Base-by-base conservation (phyloP, 1,284 basidiomycete species). In the Schizophyllum amplum region DNA sequence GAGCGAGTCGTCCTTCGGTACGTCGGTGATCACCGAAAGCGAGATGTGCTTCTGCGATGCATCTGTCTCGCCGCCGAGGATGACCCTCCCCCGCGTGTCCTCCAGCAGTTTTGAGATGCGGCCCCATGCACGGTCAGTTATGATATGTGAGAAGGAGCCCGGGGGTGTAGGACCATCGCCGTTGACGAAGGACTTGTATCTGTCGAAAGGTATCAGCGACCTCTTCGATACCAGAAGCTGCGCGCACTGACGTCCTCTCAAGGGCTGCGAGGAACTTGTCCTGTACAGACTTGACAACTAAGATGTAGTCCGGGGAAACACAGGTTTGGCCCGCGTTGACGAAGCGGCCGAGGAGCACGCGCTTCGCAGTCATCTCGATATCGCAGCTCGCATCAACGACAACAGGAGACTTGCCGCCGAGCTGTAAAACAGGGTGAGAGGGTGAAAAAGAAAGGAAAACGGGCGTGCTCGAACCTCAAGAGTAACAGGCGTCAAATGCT, bases 401-500 rank as follows among this genome's bases (percentile, higher is more conserved):
- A 13, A 86, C 88, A 1, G 94, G 93, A 20, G 85, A 90, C 73
- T 96, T 96, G 55, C 91, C 90, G 33, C 33, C 33, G 17, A 42
- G 33, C 33, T 42, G 33, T 9, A 17, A 42, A 17, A 42, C 33
- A 42, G 33, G 9, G 17, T 1, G 20, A 24, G 20, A 9, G n/a
- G 9, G 6, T 15, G 7, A 61, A 17, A 23, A 42, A 42, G 33
- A 42, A 9, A 9, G 13, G 17, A 13, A 42, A 13, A 13, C 33
- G 17, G 33, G 22, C 11, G 48, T 21, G 13, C 11, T 20, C 3
- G 24, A 47, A 84, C 84, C 75, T 90, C 94, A 51, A 94, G 81
- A 5, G 91, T 87, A 22, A 89, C 76, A 0, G 94, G 92, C 0
- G 92, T 92, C n/a, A 97, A 73, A 56, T 87, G 84, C 70, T 94